phyloP scores from a whole-genome alignment of 768 basidiomycete genomes.

The Boletus reticulatus region DNA sequence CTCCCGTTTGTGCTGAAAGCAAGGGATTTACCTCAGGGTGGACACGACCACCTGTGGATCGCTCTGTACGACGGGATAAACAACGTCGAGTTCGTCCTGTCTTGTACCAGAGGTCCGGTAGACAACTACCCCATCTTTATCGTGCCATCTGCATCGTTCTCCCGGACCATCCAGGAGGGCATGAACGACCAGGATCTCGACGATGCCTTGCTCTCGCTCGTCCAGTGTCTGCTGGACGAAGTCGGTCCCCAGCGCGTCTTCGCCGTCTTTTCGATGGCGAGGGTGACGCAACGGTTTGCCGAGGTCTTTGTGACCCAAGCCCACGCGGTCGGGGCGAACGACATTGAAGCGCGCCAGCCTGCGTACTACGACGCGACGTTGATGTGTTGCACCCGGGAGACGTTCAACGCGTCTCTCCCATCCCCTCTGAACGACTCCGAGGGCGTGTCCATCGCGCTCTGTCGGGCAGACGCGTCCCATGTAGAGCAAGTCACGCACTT shows the following conservation, averaged over 20 bases:
- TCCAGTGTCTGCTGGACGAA: constrained; percentile 6
- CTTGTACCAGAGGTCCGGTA: constrained; percentile 3
- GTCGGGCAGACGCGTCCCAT: constrained; percentile 34
- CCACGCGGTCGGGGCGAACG: neutral
- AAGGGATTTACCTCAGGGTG: neutral
- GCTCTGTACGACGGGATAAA: constrained; percentile 17
- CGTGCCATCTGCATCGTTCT: constrained; percentile 7
- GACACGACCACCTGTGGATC: constrained; percentile 29
- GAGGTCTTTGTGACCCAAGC: constrained; percentile 40
- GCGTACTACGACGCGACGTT: constrained; percentile 66
- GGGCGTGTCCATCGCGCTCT: constrained; percentile 25
- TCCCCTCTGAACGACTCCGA: neutral
- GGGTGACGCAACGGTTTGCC: constrained; percentile 45
- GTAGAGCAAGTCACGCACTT: constrained; percentile 38
- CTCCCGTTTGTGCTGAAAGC: constrained; percentile 36
- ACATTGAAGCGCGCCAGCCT: constrained; percentile 24
- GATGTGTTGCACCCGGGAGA: constrained; percentile 48
- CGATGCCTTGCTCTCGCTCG: constrained; percentile 1
- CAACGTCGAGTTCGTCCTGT: constrained; percentile 7
- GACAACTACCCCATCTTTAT: constrained; percentile 15
- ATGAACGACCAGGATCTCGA: neutral
- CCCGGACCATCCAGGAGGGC: neutral
- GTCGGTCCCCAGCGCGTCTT: constrained; percentile 33
- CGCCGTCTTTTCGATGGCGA: constrained; percentile 60
- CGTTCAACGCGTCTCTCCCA: constrained; percentile 24